Evolutionary conservation across 2,329 filamentous ascomycete genomes (phyloP), one percentile per base, ranked within the genome.

Genomic region (Clarireedia homoeocarpa): DNA sequence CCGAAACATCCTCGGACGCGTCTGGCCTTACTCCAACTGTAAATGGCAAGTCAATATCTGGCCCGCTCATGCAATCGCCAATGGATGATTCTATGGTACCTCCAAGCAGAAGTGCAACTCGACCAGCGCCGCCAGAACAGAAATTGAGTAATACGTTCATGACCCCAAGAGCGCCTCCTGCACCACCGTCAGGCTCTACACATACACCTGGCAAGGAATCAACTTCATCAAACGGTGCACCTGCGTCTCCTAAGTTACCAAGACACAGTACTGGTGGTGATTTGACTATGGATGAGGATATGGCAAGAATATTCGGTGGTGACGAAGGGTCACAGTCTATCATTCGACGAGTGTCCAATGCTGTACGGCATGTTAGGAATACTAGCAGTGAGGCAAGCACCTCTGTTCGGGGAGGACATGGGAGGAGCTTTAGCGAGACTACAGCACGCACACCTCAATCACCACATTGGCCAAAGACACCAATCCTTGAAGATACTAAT

Each of bases 251-350:
- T 9, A 84, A 84, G 64, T 74, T 89, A 60, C 82, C 86, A 62
- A 79, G 85, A 66, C 89, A 82, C 82, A 95, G 87, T 71, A 80
- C 82, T 45, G 89, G 89, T 52, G 89, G 85, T 54, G 91, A 95
- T 62, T 94, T 96, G 67, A 94, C 88, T 58, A 84, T 96, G 85
- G 92, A 97, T 62, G 91, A 96, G 71, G 94, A 97, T 68, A 90
- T 96, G 83, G 88, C 89, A 53, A 86, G 91, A 56, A 92, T 96
- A 57, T 77, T 96, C 58, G 87, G 66, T 36, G 85, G 83, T 20
- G 89, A 92, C 58, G 88, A 91, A 68, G 77, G 80, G 45, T 86
- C 84, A 34, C 85, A 89, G 26, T 92, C 89, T 1, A 88, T 96
- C 59, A 76, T 97, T 60, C 88, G 89, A 56, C 84, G 90, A 52